phyloP scores from a whole-genome alignment of 371 early-diverging fungal species.

The Capniomyces stellatus region DNA sequence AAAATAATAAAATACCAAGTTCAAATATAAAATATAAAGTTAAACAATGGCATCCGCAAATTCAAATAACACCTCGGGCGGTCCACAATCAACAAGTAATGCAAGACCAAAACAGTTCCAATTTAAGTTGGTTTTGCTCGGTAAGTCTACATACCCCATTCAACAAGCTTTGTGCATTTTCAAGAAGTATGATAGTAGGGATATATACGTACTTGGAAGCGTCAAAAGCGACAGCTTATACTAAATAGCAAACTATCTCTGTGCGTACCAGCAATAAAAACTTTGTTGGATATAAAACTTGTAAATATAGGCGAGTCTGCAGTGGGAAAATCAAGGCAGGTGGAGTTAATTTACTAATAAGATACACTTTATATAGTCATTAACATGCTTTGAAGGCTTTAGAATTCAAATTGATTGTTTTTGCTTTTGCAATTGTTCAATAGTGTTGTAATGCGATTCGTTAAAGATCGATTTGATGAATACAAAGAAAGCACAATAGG shows the following conservation, averaged over 20 bases:
- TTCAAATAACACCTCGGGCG: no score
- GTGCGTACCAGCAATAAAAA: not conserved
- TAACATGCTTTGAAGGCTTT: not conserved
- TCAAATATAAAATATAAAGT: no score
- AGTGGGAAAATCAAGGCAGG: constrained; percentile 75
- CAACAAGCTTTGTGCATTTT: not conserved
- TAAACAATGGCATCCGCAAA: no score
- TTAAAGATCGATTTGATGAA: constrained; percentile 92
- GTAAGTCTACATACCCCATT: constrained; percentile 20
- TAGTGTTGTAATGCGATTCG: constrained; percentile 86
- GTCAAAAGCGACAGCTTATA: not conserved
- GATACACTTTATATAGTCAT: not conserved
- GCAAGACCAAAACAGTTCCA: constrained; percentile 34
- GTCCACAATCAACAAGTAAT: not conserved
- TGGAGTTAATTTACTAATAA: constrained; percentile 5
- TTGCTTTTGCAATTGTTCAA: constrained; percentile 9
- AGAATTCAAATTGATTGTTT: not conserved
- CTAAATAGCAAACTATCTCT: not conserved
- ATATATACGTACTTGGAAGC: not conserved
- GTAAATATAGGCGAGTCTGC: constrained; percentile 56
- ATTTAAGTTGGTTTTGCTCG: constrained; percentile 65
- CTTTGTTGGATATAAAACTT: not conserved
- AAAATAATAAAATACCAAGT: no score
- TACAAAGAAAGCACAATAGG: constrained; percentile 97
- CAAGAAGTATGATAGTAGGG: not conserved